Conservation (phyloP, 148 eudicot genomes). For the Linanthus parryae region DNA sequence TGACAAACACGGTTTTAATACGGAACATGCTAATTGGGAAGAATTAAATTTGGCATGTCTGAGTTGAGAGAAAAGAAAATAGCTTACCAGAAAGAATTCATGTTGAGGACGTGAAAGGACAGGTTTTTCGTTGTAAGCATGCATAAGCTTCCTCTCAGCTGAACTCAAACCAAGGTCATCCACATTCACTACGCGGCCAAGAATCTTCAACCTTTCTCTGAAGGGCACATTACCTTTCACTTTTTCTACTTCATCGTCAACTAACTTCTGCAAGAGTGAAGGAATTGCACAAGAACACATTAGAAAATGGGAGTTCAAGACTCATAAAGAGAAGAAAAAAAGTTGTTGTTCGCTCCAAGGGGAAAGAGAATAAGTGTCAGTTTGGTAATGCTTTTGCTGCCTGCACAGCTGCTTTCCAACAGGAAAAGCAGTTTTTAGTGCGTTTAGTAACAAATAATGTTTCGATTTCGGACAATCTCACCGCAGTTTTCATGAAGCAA, state of each 20-base stretch:
- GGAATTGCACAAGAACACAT: background rate
- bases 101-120: slow-evolving; percentile 99
- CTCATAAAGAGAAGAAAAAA: background rate
- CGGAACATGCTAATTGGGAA: too few species aligned
- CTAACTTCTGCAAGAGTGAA: slow-evolving; percentile 43
- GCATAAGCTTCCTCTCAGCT: slow-evolving; percentile 84
- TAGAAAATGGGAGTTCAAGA: background rate
- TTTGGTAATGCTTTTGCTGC: too few species aligned
- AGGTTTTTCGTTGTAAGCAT: slow-evolving; percentile 92
- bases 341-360: too few species aligned
- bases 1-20: too few species aligned
- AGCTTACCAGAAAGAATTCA: slow-evolving; percentile 70
- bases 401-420: too few species aligned
- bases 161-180: slow-evolving; percentile 75
- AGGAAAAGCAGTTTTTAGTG: too few species aligned
- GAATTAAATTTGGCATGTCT: too few species aligned
- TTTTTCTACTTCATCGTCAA: slow-evolving; percentile 82
- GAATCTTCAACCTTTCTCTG: slow-evolving; percentile 86
- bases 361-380: too few species aligned
- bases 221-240: slow-evolving; percentile 72
- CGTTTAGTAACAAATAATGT: too few species aligned
- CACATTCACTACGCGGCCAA: slow-evolving; percentile 85
- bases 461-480: too few species aligned
- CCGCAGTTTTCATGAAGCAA: too few species aligned
- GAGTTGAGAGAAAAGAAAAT: too few species aligned